Conservation (phyloP, 1,284 basidiomycete genomes). For the Austropuccinia psidii region DNA sequence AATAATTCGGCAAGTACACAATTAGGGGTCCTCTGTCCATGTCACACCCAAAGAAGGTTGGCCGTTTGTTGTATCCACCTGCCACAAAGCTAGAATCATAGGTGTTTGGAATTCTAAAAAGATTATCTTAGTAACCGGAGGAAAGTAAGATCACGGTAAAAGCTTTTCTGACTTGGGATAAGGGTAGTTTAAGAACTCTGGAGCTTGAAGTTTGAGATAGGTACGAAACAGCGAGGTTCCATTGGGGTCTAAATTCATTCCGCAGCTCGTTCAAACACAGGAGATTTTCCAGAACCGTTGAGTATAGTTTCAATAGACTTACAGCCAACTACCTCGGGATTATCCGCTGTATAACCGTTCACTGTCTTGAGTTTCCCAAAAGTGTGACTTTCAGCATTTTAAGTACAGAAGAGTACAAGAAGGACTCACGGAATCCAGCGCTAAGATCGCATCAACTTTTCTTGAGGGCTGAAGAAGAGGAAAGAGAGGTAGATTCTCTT, state of each 20-base stretch:
- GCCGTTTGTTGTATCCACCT: constrained; percentile 21
- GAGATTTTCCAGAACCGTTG: background rate
- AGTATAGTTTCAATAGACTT: background rate
- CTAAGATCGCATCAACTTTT: constrained; percentile 25
- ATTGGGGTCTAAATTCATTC: constrained; percentile 27
- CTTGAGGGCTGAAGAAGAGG: constrained; percentile 28
- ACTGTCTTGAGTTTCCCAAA: background rate
- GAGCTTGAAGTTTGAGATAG: constrained; percentile 9
- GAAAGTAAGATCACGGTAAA: background rate
- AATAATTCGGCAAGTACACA: constrained; percentile 32
- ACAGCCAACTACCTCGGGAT: constrained; percentile 20
- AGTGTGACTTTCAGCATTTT: background rate
- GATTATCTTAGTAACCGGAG: background rate
- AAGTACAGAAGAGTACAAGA: background rate
- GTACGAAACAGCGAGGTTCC: constrained; percentile 26
- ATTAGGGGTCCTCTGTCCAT: constrained; percentile 3
- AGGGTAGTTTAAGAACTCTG: constrained; percentile 1
- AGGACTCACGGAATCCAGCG: constrained; percentile 30
- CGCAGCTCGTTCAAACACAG: background rate
- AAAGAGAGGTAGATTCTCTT: constrained; percentile 34
- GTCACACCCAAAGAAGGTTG: constrained; percentile 34
- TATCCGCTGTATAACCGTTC: background rate
- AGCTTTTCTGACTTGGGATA: constrained; percentile 10
- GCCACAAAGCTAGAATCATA: background rate
- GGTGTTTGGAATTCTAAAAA: constrained; percentile 29